Evolutionary conservation across 2,329 filamentous ascomycete genomes (phyloP), one percentile per base, ranked within the genome.

Genomic region (Colletotrichum acutatum): DNA sequence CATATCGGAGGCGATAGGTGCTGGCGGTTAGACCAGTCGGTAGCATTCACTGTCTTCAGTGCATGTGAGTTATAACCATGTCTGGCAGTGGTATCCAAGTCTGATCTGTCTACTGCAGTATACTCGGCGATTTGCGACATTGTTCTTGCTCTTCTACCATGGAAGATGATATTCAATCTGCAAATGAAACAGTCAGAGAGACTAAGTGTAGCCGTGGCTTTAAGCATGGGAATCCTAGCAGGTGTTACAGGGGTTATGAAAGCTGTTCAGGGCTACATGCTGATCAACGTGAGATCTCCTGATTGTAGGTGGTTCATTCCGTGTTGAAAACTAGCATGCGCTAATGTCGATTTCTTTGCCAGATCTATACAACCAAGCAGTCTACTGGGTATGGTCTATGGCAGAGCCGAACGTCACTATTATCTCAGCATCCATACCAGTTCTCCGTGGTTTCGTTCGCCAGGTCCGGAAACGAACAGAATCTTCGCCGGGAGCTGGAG

Each of bases 391-490:
- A 14, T 77, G 75, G 68, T 77, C 77, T 4, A 74, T 78, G 28
- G 79, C 80, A 24, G 80, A 80, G 59, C 77, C 76, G 6, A 75
- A 78, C 19, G 73, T 80, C 22, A 78, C 79, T 11, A 81, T 81
- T 58, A 79, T 81, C 64, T 78, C 80, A 0, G 76, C 79, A 7
- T 80, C 77, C 8, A 77, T 81, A 9, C 79, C 79, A 1, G 77
- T 78, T 7, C 74, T 81, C 14, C 77, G 79, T 8, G 78, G 77
- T 7, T 65, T 81, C 26, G 68, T 62, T 53, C 68, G 72, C 5
- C 66, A 73, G 28, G 66, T 42, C 2, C 64, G 68, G 1, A 62
- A 46, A 57, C 67, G 30, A 32, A 72, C 46, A 42, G 64, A 26
- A 22, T 60, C 42, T 14, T 42, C 32, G 16, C 28, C 61, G 5